Evolutionary conservation across 208 protist species (phyloP), one percentile per base, ranked within the genome.

Genomic region (Wallacemonas rigidus): DNA sequence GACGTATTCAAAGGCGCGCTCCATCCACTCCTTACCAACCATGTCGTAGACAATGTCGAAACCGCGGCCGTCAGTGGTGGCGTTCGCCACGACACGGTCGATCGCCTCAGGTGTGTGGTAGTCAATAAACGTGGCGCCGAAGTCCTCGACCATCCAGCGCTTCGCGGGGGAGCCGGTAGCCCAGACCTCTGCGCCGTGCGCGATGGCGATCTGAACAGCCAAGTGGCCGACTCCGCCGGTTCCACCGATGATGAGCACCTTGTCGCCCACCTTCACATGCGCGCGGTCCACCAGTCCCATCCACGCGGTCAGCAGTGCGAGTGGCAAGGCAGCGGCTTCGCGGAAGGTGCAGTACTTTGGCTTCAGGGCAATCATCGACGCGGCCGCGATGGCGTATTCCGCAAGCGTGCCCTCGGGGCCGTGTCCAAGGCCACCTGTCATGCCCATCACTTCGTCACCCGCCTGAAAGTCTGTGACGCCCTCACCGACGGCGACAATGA

Each of bases 41-140:
- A 65, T 40, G 44, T 77, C 73, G 60, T 62, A 77, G 12, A 77
- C 58, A 47, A 77, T 47, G 73, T 77, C 73, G 43, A 77, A 77
- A 55, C 73, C 73, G 15, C 65, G 70, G 3, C 63, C 63, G 56
- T 64, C 44, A 2, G 36, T 39, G 55, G 68, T 72, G 11, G 9
- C 39, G 26, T 2, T 58, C 55, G 53, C 43, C 4, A 72, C 40
- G 55, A 64, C 56, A 56, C 7, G 55, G 55, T 47, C 39, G 43
- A 72, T 35, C 7, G 6, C 68, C 44, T 63, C 54, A 8, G 43
- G 44, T 3, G 68, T 63, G 44, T 76, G 68, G 63, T 76, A 76
- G 44, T 76, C 63, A 11, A 76, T 45, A 38, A 70, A 69, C 36
- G 14, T 55, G 41, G 41, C 71, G 41, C 71, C 71, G 39, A 51